Base-by-base conservation (phyloP, 345 rosid genomes). In the Luvunga scandens region DNA sequence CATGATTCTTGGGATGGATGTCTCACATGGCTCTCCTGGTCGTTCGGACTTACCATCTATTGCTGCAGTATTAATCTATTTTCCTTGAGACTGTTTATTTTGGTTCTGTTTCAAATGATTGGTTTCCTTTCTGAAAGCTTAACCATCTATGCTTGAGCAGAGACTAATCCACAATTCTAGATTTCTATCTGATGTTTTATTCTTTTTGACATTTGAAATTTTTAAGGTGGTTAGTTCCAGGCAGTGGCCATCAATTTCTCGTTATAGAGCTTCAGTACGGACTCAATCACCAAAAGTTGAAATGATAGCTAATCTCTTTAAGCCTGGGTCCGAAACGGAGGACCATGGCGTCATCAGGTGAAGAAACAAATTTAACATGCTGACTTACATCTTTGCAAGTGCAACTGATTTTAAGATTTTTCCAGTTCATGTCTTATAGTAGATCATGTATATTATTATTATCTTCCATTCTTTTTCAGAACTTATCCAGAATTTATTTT, bases 201-300 rank as follows among this genome's bases (percentile, higher is more conserved):
- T 14, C 4, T 31, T 25, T 34, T 63, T 25, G 0, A 7, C 22
- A 8, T 25, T 39, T 71, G 42, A 9, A 8, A 71, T 28, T 38
- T 72, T 66, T 10, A 59, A 88, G 90, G 90, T 84, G 66, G 97
- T 93, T 61, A 89, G 97, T 82, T 93, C 98, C 33, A 87, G 98
- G 80, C 85, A 90, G 33, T 91, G 97, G 95, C 98, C 98, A 22
- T 77, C 88, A 66, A 84, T 93, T 72, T 94, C 97, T 27, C 88
- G 89, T 16, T 93, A 93, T 53, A 88, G 95, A 80, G 97, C 98
- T 68, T 84, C 91, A 77, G 97, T 94, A 14, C 90, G 97, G 4
- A 90, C 97, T 27, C 98, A 93, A 76, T 85, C 94, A 12, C 88
- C 97, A 2, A 93, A 90, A 81, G 85, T 86, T 75, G 98, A 94